These are phyloP conservation scores for Chlorella sorokiniana DNA, from an alignment of 139 green algal species.

Conservation along the genomic window DNA sequence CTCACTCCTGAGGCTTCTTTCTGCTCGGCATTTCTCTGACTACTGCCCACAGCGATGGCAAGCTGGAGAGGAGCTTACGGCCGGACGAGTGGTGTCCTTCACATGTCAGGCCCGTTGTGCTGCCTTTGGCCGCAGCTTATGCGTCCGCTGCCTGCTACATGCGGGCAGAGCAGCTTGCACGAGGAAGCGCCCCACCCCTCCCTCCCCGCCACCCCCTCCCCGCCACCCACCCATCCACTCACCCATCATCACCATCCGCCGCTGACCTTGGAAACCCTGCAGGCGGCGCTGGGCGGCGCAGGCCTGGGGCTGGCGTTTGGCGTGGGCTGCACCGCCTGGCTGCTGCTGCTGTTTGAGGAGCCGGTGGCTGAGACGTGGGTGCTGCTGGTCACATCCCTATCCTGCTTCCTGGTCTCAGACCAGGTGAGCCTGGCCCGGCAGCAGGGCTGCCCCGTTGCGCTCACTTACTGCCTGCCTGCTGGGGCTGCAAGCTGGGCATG, in stretches of 20 bases:
- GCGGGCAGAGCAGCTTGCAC: no score
- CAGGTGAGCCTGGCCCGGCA: conserved; percentile 12
- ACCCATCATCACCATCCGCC: no score
- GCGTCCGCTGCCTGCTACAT: no score
- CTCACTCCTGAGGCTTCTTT: no score
- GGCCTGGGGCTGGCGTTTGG: conserved; percentile 58
- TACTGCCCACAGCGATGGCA: no score
- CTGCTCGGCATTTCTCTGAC: no score
- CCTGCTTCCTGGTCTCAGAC: conserved; percentile 60
- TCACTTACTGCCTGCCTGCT: neutral
- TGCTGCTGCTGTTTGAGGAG: conserved; percentile 61
- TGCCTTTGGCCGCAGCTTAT: neutral
- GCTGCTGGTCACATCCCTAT: conserved; percentile 56
- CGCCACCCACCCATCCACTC: neutral
- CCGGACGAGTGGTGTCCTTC: neutral
- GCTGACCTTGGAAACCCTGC: no score
- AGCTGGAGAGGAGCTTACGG: neutral
- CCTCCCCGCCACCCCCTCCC: neutral
- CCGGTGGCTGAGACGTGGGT: conserved; percentile 57
- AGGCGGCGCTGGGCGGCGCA: conserved; percentile 55
- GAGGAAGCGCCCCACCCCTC: neutral
- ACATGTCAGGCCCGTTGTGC: neutral
- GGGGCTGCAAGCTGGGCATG: neutral
- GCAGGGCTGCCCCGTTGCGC: neutral
- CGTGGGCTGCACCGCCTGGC: conserved; percentile 44